Evolutionary conservation across 768 basidiomycete genomes (phyloP), one percentile per base, ranked within the genome.

Genomic region (Panellus pusillus): DNA sequence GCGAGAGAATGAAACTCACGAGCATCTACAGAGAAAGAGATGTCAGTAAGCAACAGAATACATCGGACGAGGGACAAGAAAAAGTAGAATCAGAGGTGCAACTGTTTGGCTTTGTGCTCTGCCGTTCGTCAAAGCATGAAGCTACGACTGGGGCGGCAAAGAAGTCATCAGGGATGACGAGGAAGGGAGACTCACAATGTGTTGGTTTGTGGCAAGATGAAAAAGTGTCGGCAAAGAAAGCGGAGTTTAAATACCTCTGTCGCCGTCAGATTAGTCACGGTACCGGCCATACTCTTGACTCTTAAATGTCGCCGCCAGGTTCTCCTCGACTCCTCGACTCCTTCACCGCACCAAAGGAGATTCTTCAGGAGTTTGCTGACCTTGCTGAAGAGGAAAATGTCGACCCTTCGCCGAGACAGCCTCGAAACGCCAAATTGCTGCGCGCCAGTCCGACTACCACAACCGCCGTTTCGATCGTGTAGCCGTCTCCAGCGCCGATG

Each of bases 361-460:
- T 98, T 47, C 80, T 98, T 37, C 82, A 93, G 69, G 97, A 98
- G 72, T 97, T 98, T 60, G 89, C 87, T 27, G 87, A 93, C 52
- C 82, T 95, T 68, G 93, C 92, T 14, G 95, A 98, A 64, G 93
- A 94, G 66, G 96, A 98, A 65, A 81, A 95, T 71, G 70, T 90
- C 65, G 91, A 95, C 68, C 91, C 18, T 93, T 93, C 65, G 91
- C 91, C 46, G 93, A 95, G 74, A 95, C 93, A 12, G 91, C 94
- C 45, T 89, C 87, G 50, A 87, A 91, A 65, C 90, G 91, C 55
- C 96, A 98, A 76, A 92, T 98, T 67, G 91, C 95, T 19, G 79
- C 90, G 36, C 82, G 96, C 46, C 93, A 98, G 74, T 89, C 86
- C 46, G 96, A 97, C 68, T 99, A 98, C 67, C 96, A 98, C 68